A percentile compares a stretch with the other conserved stretches of the same genome.
These are phyloP conservation scores for Thelephora terrestris DNA, from an alignment of 1,284 basidiomycete species.

Conservation along the genomic window DNA sequence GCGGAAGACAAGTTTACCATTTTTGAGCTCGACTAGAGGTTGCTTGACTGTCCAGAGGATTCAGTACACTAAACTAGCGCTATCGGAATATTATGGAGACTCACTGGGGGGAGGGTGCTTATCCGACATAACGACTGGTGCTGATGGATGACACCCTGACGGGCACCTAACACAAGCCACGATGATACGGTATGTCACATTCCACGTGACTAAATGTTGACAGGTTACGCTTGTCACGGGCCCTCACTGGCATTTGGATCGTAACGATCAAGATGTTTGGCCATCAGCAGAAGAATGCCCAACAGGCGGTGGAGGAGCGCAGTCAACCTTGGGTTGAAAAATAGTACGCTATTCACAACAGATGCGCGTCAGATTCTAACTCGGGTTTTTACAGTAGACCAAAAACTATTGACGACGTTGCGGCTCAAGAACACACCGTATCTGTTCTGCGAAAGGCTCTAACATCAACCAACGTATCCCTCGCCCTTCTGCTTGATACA, in stretches of 20 bases:
- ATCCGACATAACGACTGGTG: too few species aligned
- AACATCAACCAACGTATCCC: conserved; percentile 77
- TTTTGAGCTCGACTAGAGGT: conserved; percentile 52
- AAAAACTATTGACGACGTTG: conserved; percentile 95
- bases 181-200: conserved; percentile 6
- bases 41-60: conserved; percentile 20
- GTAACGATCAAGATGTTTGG: conserved; percentile 40
- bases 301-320: conserved; percentile 43
- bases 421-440: conserved; percentile 95
- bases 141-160: conserved; percentile 6
- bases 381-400: conserved; percentile 58
- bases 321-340: conserved; percentile 97
- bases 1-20: conserved; percentile 67
- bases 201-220: conserved; percentile 17
- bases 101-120: too few species aligned
- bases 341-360: conserved; percentile 49
- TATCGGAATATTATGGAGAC: too few species aligned
- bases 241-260: not conserved
- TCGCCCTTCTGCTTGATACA: conserved; percentile 13
- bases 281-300: conserved; percentile 32
- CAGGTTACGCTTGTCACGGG: conserved; percentile 14
- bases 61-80: too few species aligned
- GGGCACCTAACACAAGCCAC: conserved; percentile 5
- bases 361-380: not conserved
- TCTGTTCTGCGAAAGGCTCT: conserved; percentile 87